Evolutionary conservation across 805 yeast genomes (phyloP).

Genomic region (Hanseniaspora clermontiae): DNA sequence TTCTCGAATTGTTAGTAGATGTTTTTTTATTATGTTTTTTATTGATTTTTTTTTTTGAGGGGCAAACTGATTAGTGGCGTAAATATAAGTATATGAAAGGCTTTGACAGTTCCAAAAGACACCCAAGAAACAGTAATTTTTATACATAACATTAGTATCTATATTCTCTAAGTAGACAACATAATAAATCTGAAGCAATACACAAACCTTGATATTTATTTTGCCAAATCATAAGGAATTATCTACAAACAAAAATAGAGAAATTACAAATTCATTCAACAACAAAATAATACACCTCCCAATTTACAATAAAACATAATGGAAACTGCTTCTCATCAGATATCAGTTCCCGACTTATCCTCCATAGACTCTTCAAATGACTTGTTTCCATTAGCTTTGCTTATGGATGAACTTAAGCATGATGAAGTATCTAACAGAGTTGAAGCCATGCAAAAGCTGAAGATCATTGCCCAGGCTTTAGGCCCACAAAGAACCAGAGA

Average conservation of each 20-base stretch:
- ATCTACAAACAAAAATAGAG: background rate
- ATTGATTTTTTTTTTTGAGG: background rate
- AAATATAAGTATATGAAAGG: too few relatives aligned
- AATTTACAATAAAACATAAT: background rate
- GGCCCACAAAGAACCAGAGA: slow-evolving; percentile 87
- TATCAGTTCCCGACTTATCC: slow-evolving; percentile 6
- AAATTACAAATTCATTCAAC: background rate
- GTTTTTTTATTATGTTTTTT: too few relatives aligned
- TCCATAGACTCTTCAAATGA: slow-evolving; percentile 25
- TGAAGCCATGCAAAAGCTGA: slow-evolving; percentile 85
- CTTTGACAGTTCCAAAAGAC: background rate
- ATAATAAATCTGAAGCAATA: too few relatives aligned
- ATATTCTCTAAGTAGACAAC: too few relatives aligned
- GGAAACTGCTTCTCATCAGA: slow-evolving; percentile 2
- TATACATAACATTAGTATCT: too few relatives aligned
- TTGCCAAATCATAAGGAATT: too few relatives aligned
- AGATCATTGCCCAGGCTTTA: slow-evolving; percentile 85
- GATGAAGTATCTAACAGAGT: slow-evolving; percentile 91
- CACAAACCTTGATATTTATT: too few relatives aligned
- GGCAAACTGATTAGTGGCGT: too few relatives aligned
- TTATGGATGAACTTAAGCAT: slow-evolving; percentile 93
- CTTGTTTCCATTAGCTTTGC: slow-evolving; percentile 83
- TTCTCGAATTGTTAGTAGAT: too few relatives aligned
- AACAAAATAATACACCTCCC: background rate
- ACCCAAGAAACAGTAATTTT: background rate